These are phyloP conservation scores for Penicillium janthinellum DNA, from an alignment of 2,329 filamentous ascomycete species.

Conservation along the genomic window DNA sequence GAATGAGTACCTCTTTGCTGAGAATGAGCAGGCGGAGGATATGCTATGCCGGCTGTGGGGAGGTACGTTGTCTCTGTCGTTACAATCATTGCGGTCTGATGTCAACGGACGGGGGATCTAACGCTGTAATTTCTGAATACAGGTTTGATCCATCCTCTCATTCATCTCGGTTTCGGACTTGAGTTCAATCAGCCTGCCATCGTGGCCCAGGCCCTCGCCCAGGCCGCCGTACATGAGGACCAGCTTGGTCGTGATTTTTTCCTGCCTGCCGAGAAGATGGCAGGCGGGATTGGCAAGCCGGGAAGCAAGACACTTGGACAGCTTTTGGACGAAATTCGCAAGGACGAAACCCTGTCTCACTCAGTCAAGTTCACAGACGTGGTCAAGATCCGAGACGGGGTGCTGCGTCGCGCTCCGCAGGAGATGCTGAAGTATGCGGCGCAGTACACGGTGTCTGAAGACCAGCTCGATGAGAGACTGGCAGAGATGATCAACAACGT, in stretches of 20 bases:
- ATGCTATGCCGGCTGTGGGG: conserved; percentile 69
- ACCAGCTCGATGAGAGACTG: conserved; percentile 59
- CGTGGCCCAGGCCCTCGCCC: conserved; percentile 76
- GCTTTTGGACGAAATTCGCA: conserved; percentile 63
- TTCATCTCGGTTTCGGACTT: conserved; percentile 82
- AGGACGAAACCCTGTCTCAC: conserved; percentile 58
- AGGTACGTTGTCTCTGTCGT: conserved; percentile 46
- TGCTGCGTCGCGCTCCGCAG: conserved; percentile 63
- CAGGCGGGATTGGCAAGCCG: conserved; percentile 32
- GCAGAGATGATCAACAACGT: conserved; percentile 71
- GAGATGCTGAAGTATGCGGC: conserved; percentile 65
- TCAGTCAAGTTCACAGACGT: conserved; percentile 57
- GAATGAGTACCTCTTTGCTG: conserved; percentile 68
- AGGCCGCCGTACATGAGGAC: conserved; percentile 69
- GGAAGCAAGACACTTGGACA: conserved; percentile 53
- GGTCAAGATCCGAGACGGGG: conserved; percentile 70
- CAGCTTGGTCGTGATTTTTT: conserved; percentile 59
- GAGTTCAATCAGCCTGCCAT: conserved; percentile 82
- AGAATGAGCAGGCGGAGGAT: conserved; percentile 65
- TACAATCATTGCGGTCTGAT: background rate
- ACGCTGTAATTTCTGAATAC: background rate
- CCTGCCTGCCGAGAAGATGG: conserved; percentile 37
- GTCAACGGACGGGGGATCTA: background rate
- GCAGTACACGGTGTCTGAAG: conserved; percentile 58
- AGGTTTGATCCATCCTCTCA: conserved; percentile 76